Conservation (phyloP, 163 green algal genomes). For the Coccomyxa subellipsoidea region DNA sequence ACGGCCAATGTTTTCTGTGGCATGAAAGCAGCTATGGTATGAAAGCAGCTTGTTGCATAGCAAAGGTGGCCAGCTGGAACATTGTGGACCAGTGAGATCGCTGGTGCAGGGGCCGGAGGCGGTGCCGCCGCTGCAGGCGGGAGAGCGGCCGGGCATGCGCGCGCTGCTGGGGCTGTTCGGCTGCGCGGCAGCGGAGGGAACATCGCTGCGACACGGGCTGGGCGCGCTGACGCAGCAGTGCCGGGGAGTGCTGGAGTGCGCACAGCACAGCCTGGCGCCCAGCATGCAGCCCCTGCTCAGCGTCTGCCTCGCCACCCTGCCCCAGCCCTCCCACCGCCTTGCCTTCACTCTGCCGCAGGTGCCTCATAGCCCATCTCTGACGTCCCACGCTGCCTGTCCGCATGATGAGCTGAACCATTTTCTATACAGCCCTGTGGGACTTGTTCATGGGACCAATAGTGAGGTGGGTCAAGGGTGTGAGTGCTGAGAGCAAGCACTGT, state of each 20-base stretch:
- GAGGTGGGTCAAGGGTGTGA: too few relatives aligned
- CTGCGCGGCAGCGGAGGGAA: background rate
- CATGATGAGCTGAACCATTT: too few relatives aligned
- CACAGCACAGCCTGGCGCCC: background rate
- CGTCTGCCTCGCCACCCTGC: background rate
- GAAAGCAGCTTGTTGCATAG: too few relatives aligned
- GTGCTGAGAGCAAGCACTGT: too few relatives aligned
- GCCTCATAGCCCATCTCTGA: too few relatives aligned
- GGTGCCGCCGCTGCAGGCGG: background rate
- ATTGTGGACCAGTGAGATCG: too few relatives aligned
- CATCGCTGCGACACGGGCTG: background rate
- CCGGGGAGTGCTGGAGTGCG: background rate
- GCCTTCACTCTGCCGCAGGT: conserved; percentile 1
- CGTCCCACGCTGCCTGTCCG: too few relatives aligned
- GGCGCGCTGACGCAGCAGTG: background rate
- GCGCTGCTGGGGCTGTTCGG: background rate
- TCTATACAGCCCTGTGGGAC: too few relatives aligned
- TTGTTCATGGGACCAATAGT: too few relatives aligned
- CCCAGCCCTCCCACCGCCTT: background rate
- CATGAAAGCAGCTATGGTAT: too few relatives aligned
- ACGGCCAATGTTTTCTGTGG: too few relatives aligned
- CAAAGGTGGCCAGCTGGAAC: too few relatives aligned
- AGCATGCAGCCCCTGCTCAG: background rate
- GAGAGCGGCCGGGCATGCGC: background rate
- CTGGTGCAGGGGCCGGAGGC: background rate